Evolutionary conservation across 2,329 filamentous ascomycete genomes (phyloP).

Genomic region (Coccinonectria pachysandricola): DNA sequence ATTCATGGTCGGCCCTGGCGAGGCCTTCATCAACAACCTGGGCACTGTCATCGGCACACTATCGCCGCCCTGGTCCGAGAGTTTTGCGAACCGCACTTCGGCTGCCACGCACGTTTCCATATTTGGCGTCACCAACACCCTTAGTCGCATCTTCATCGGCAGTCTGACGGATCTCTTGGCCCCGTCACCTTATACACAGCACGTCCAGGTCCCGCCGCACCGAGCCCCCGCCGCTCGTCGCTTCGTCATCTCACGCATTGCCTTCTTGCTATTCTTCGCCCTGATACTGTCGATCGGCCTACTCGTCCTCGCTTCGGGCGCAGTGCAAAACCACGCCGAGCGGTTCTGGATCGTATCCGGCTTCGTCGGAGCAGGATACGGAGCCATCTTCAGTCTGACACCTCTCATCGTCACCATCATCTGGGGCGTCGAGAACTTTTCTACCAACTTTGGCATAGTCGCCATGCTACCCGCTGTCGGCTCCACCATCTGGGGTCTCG

Average conservation of each 20-base stretch:
- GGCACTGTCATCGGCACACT: slow-evolving; percentile 88
- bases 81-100: slow-evolving; percentile 39
- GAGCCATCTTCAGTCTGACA: slow-evolving; percentile 78
- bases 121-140: slow-evolving; percentile 78
- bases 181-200: slow-evolving; percentile 50
- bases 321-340: slow-evolving; percentile 61
- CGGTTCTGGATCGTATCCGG: slow-evolving; percentile 81
- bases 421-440: slow-evolving; percentile 98
- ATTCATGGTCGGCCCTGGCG: slow-evolving; percentile 86
- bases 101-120: slow-evolving; percentile 87
- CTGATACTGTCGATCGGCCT: slow-evolving; percentile 66
- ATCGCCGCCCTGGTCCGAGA: slow-evolving; percentile 45
- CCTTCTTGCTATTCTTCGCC: slow-evolving; percentile 68
- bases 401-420: slow-evolving; percentile 94
- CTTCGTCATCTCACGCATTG: slow-evolving; percentile 64
- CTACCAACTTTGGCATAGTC: slow-evolving; percentile 94
- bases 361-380: slow-evolving; percentile 82
- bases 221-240: slow-evolving; percentile 20
- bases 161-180: slow-evolving; percentile 83
- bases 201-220: slow-evolving; percentile 35
- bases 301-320: slow-evolving; percentile 64
- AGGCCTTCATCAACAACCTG: slow-evolving; percentile 95
- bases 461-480: slow-evolving; percentile 84
- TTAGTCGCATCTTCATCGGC: slow-evolving; percentile 83
- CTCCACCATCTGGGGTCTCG: slow-evolving; percentile 77